Conservation (phyloP, 768 basidiomycete species). For the Glaciozyma antarctica region DNA sequence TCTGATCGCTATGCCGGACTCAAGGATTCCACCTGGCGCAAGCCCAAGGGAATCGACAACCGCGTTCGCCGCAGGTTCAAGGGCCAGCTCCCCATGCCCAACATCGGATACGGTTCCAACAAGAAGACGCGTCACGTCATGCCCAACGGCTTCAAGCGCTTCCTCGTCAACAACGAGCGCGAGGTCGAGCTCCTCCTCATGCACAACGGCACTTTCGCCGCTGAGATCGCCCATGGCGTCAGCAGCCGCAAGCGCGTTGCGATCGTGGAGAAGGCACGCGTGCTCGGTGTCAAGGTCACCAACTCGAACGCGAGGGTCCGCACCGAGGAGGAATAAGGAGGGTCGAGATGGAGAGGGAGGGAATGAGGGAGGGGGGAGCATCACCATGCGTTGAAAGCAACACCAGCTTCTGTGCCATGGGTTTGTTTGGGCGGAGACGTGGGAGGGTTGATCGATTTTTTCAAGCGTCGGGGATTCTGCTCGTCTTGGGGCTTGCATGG, state of each 20-base stretch:
- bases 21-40: slow-evolving; percentile 91
- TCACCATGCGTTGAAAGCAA: background rate
- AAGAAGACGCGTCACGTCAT: slow-evolving; percentile 92
- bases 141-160: slow-evolving; percentile 91
- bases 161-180: slow-evolving; percentile 84
- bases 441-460: too few relatives aligned
- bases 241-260: slow-evolving; percentile 86
- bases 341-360: background rate
- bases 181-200: slow-evolving; percentile 69
- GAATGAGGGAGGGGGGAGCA: background rate
- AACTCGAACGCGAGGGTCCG: slow-evolving; percentile 86
- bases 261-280: slow-evolving; percentile 66
- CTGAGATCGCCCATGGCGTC: slow-evolving; percentile 93
- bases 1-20: slow-evolving; percentile 94
- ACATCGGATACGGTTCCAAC: slow-evolving; percentile 66
- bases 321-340: slow-evolving; percentile 66
- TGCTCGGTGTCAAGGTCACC: slow-evolving; percentile 65
- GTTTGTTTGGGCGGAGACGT: too few relatives aligned
- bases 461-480: too few relatives aligned
- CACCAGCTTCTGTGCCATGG: background rate
- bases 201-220: slow-evolving; percentile 94
- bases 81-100: slow-evolving; percentile 33
- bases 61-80: slow-evolving; percentile 27
- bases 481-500: too few relatives aligned
- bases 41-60: slow-evolving; percentile 64